Percentiles rank a stretch among this genome's conserved stretches.
phyloP scores from a whole-genome alignment of 257 asterid genomes.

The Solanum ahanhuiri region DNA sequence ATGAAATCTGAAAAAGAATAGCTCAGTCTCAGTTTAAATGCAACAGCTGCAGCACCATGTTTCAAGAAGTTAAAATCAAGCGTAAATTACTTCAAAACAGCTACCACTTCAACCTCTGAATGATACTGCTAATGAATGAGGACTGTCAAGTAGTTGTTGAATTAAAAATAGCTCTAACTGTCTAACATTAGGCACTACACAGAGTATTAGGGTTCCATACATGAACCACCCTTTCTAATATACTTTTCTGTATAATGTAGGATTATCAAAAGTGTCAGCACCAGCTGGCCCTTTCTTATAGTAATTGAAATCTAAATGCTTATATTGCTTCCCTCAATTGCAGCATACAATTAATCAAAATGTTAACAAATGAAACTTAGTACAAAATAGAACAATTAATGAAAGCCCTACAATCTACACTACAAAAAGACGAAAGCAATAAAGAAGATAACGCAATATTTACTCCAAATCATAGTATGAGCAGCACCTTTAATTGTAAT shows the following conservation, averaged over 20 bases:
- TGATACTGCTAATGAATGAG: no score
- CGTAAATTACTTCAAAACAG: no score
- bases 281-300: not conserved
- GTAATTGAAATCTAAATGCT: not conserved
- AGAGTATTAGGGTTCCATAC: no score
- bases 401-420: not conserved
- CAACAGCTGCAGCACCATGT: no score
- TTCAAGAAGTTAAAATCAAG: no score
- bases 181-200: no score
- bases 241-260: no score
- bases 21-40: no score
- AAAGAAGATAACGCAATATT: not conserved
- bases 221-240: no score
- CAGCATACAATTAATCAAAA: not conserved
- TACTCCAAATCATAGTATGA: not conserved
- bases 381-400: not conserved
- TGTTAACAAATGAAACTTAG: not conserved
- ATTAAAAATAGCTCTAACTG: no score
- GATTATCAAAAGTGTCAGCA: not conserved
- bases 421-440: not conserved
- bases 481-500: not conserved
- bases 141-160: no score
- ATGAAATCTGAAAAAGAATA: no score
- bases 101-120: not conserved
- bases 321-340: not conserved